Evolutionary conservation across 495 filamentous ascomycete species (phyloP).

Genomic region (Annulohypoxylon moriforme): DNA sequence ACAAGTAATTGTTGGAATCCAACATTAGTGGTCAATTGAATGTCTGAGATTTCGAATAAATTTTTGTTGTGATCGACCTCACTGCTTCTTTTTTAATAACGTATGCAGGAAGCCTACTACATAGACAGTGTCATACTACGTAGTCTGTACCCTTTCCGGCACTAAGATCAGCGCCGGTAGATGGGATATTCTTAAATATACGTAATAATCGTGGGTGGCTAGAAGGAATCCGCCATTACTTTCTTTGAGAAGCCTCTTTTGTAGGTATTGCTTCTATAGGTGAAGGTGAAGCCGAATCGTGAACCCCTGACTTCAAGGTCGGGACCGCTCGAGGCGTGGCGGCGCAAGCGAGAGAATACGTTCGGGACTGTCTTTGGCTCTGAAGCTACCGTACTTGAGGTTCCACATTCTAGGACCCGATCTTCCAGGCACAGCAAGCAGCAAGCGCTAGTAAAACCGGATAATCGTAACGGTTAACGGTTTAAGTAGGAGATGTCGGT

Average conservation of each 20-base stretch:
- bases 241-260: neutral
- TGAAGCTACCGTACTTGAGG: no score
- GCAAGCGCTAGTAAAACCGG: conserved; percentile 24
- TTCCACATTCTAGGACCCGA: conserved; percentile 38
- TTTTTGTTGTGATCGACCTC: conserved; percentile 37
- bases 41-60: conserved; percentile 24
- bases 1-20: conserved; percentile 21
- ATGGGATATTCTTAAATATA: conserved; percentile 25
- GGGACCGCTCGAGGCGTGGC: conserved; percentile 12
- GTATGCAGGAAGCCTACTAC: conserved; percentile 25
- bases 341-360: conserved; percentile 16
- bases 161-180: conserved; percentile 30
- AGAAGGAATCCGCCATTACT: neutral
- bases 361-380: neutral
- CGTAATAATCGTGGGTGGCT: neutral
- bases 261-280: neutral
- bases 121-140: neutral
- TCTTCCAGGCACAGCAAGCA: conserved; percentile 35
- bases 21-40: conserved; percentile 13
- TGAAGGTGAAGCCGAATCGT: conserved; percentile 8
- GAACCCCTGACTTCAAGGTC: conserved; percentile 6
- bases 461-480: conserved; percentile 33
- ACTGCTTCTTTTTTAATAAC: conserved; percentile 23
- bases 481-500: conserved; percentile 4
- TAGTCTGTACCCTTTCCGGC: conserved; percentile 6